Base-by-base conservation (phyloP, 2,329 filamentous ascomycete genomes). In the Westerdykella ornata region DNA sequence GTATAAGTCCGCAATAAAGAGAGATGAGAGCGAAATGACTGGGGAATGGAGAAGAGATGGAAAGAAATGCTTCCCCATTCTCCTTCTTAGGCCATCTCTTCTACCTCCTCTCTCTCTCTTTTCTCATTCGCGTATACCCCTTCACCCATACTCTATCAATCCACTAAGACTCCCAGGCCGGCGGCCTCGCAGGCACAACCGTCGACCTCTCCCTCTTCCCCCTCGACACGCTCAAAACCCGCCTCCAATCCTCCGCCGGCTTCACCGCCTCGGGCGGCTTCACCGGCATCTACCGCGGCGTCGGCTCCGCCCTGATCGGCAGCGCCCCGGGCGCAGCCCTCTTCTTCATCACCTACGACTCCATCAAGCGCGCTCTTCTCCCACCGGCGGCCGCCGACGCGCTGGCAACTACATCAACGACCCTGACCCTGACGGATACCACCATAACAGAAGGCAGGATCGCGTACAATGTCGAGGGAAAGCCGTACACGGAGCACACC, bases 221-320 rank as follows among this genome's bases (percentile, higher is more conserved):
- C 1, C 88, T 98, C 74, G 94, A 98, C 77, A 98, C 92, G 0
- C 82, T 98, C 63, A 98, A 98, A 72, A 98, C 94, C 33, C 88
- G 92, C 13, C 86, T 98, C 5, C 92, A 98, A 72, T 88, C 88
- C 49, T 78, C 78, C 36, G 65, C 75, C 42, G 81, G 84, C 65
- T 88, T 95, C 73, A 80, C 87, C 60, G 75, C 84, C 42, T 82
- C 83, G 2, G 90, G 92, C 62, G 90, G 90, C 59, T 89, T 97
- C 75, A 77, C 77, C 37, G 89, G 90, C 47, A 87, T 97, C 56
- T 98, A 98, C 73, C 84, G 86, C 35, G 92, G 92, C 62, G 81
- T 98, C 13, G 92, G 90, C 37, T 87, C 81, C 43, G 88, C 89
- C 1, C 74, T 97, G 38, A 82, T 96, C 43, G 92, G 94, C 20